Evolutionary conservation across 768 basidiomycete species (phyloP), one percentile per base, ranked within the genome.

Genomic region (Pilatotrama ljubarskyi): DNA sequence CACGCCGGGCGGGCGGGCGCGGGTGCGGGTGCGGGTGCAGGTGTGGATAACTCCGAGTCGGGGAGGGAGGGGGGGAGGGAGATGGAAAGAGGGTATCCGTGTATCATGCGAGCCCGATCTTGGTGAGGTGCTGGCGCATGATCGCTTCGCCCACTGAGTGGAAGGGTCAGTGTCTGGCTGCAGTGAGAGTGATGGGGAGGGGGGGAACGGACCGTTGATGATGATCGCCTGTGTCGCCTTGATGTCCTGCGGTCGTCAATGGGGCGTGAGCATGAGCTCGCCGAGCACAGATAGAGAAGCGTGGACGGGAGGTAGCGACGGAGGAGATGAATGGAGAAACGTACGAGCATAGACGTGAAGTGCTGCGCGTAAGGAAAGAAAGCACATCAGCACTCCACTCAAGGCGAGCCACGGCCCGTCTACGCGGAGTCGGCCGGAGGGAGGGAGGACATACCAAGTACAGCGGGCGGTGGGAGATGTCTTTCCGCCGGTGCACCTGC

Each of bases 181-280:
- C 11, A 35, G n/a, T 5, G 5, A 6, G 29, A 26, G 13, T 18
- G 26, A 1, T 20, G 15, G n/a, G 51, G 5, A 37, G 26, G 25
- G 18, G 32, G 25, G 26, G 15, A 54, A 44, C 73, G 36, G 48
- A 90, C 90, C 90, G 64, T 90, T 91, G 63, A 84, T 84, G 69
- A 93, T 93, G 58, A 93, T 90, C 54, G 84, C 81, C 66, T 91
- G 90, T 0, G 91, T 93, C 5, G 91, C 82, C 73, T 88, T 90
- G 14, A 91, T 89, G 72, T 93, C 90, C 88, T 90, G 59, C 9
- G 35, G 25, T 9, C 17, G 15, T 5, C 14, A 11, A 8, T 15
- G 11, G 10, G 29, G 43, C 11, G 43, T 35, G 24, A 18, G 43
- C 20, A 15, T 2, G 25, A 26, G 35, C 43, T 0, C 11, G 18